Base-by-base conservation (phyloP, 768 basidiomycete species). In the Neoboletus subvelutipes region DNA sequence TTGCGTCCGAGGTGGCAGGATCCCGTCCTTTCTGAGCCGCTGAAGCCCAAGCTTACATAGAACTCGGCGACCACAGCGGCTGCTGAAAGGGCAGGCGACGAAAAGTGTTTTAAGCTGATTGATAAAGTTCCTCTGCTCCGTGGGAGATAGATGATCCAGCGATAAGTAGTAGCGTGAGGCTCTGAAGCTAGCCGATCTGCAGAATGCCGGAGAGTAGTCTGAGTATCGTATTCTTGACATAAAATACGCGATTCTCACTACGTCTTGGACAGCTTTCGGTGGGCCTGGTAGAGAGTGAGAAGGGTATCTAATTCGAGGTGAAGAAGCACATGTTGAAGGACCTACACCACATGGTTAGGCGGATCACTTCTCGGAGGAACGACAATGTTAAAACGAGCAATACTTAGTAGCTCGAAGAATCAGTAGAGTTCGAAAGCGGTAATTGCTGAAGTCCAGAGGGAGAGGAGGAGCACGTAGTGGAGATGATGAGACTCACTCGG, bases 31-130 rank as follows among this genome's bases (percentile, higher is more conserved):
- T n/a, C n/a, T n/a, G n/a, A n/a, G n/a, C n/a, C n/a, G n/a, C n/a
- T n/a, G n/a, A n/a, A n/a, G n/a, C n/a, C n/a, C n/a, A 72, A 12
- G 5, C n/a, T 34, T 42, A 10, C 2, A 36, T 42, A 33, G 22
- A 41, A n/a, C 13, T 15, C 7, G 5, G 18, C 33, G 41, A 29
- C 8, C 9, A 13, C 41, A 33, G 12, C 2, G 22, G 31, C 22
- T 5, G n/a, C 26, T 40, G 20, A 17, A 29, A 36, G 10, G 6
- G 24, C 6, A 17, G 13, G 12, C n/a, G 12, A 56, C 4, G 3
- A 31, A 3, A 20, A 22, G 5, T 5, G 10, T 4, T 22, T 24
- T 26, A n/a, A 22, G 17, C 17, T 22, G n/a, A 10, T 18, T 11
- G 33, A 22, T 15, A 36, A 1, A 26, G 34, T 26, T 37, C 41